A percentile compares a stretch with the other conserved stretches of the same genome.
These are phyloP conservation scores for Hypoxylon sp. DNA, from an alignment of 2,329 filamentous ascomycete species.

Conservation along the genomic window DNA sequence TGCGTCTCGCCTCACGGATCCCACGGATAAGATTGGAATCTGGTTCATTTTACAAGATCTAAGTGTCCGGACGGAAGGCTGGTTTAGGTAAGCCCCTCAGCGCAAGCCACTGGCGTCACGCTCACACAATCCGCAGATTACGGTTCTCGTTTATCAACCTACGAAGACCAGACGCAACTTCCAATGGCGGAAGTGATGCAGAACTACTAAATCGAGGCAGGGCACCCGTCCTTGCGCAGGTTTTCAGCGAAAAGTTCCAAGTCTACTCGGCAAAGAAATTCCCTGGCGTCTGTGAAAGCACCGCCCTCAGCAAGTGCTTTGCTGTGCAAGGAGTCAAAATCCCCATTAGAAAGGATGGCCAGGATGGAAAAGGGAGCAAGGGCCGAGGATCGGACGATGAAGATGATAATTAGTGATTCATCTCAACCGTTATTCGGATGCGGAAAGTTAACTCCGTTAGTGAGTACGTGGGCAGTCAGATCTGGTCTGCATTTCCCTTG, in stretches of 20 bases:
- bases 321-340: slow-evolving; percentile 96
- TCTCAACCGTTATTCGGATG: slow-evolving; percentile 8
- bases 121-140: slow-evolving; percentile 58
- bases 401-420: slow-evolving; percentile 57
- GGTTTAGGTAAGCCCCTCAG: slow-evolving; percentile 77
- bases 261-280: slow-evolving; percentile 99
- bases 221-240: slow-evolving; percentile 84
- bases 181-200: slow-evolving; percentile 56
- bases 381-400: slow-evolving; percentile 62
- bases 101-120: slow-evolving; percentile 4
- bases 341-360: slow-evolving; percentile 89
- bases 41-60: slow-evolving; percentile 98
- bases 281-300: slow-evolving; percentile 96
- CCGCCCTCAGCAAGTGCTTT: slow-evolving; percentile 90
- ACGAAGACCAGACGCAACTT: slow-evolving; percentile 62
- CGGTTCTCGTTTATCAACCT: slow-evolving; percentile 88
- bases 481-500: slow-evolving; percentile 16
- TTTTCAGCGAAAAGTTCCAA: slow-evolving; percentile 89
- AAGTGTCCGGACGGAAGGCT: slow-evolving; percentile 92
- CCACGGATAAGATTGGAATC: slow-evolving; percentile 84
- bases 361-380: slow-evolving; percentile 61
- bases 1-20: slow-evolving; percentile 85
- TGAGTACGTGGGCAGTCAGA: slow-evolving; percentile 15
- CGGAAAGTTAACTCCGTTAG: slow-evolving; percentile 21
- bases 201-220: slow-evolving; percentile 76